Percentiles rank a stretch among this genome's conserved stretches.
Evolutionary conservation across 2,329 filamentous ascomycete species (phyloP).

Genomic region (Cladophialophora psammophila): DNA sequence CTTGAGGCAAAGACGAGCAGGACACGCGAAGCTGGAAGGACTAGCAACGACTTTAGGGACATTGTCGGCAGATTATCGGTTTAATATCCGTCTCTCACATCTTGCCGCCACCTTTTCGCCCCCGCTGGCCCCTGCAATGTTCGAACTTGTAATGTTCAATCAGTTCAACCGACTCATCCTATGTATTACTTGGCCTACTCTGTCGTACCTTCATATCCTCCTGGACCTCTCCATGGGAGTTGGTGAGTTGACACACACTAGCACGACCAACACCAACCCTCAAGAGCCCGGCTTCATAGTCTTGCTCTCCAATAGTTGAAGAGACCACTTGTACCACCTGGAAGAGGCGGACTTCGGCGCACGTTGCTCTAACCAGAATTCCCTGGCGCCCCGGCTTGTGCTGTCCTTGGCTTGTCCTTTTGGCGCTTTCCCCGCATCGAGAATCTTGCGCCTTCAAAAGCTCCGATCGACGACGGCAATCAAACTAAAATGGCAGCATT

Average conservation of each 20-base stretch:
- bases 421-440: constrained; percentile 4
- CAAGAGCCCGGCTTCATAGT: background rate
- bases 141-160: background rate
- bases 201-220: background rate
- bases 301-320: background rate
- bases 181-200: background rate
- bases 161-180: background rate
- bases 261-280: background rate
- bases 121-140: background rate
- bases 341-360: constrained; percentile 5
- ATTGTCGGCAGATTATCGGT: background rate
- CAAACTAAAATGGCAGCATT: background rate
- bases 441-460: background rate
- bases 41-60: background rate
- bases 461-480: background rate
- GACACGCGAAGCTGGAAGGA: background rate
- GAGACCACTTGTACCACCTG: background rate
- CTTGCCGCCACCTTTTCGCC: too few species aligned
- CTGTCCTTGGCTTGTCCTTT: background rate
- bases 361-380: background rate
- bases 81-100: background rate
- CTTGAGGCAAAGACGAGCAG: background rate
- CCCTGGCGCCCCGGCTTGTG: background rate
- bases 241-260: background rate
- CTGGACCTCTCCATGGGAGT: background rate